Evolutionary conservation across 2,329 filamentous ascomycete species (phyloP), one percentile per base, ranked within the genome.

Genomic region (Colletotrichum graminicola): DNA sequence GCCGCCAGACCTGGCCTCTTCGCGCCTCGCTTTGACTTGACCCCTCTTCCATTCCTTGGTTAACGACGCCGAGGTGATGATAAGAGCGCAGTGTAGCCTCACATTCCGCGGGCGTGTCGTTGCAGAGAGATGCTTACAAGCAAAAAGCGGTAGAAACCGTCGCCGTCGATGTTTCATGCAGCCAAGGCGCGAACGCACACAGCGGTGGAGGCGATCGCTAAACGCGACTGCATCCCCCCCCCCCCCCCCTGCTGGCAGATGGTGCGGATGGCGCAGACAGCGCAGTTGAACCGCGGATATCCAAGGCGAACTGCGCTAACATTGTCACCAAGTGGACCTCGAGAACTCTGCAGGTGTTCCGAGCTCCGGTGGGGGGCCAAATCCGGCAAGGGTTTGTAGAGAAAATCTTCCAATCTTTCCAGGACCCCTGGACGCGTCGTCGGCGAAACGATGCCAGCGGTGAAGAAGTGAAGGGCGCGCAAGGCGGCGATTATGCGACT

Each of bases 201-300:
- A 57, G 64, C 59, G 64, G 68, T 71, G 68, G 68, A 71, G 66
- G 57, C 68, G 68, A 71, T 71, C 68, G 68, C 68, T 64, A 52
- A 62, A 71, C 67, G 57, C 52, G 57, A 57, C 34, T 61, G 23
- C 26, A 26, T 14, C 41, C 54, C 41, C 54, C 54, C 67, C 62
- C 51, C 4, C 41, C 54, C 41, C 54, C 54, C 67, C 62, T 56
- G 55, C 52, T 52, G 55, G 52, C 55, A 34, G 36, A 51, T 60
- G 16, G 41, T 32, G 16, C 16, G 16, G 39, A 41, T 18, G 39
- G 36, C 39, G 34, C 16, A 41, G 39, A 41, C 18, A 14, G 36
- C 39, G 34, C 45, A 34, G 41, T 39, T 10, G 45, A 47, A n/a
- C 29, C 29, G 41, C 34, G 59, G 36, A 57, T 34, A 41, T 55